Evolutionary conservation across 106 monocot genomes (phyloP).

Genomic region (Allium cepa): DNA sequence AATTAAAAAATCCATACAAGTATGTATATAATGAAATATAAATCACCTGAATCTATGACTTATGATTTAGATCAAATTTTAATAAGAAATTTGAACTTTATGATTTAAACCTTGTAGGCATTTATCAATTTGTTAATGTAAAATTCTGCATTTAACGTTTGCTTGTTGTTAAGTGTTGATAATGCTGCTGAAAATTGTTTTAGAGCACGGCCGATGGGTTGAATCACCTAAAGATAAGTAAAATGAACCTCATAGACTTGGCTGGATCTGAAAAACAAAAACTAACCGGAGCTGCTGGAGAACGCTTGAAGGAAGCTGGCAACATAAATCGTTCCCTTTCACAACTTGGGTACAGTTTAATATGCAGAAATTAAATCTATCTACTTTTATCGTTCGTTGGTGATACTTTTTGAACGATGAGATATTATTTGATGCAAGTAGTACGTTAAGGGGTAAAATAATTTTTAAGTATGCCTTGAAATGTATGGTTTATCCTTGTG

Average conservation of each 20-base stretch:
- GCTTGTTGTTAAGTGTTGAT: too few relatives aligned
- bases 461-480: too few relatives aligned
- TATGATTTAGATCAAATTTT: too few relatives aligned
- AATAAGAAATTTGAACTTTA: too few relatives aligned
- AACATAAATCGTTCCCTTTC: constrained; percentile 99
- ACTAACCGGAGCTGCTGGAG: constrained; percentile 77
- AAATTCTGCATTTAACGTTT: too few relatives aligned
- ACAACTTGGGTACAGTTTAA: constrained; percentile 78
- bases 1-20: too few relatives aligned
- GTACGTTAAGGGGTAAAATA: too few relatives aligned
- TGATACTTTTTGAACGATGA: neutral
- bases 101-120: too few relatives aligned
- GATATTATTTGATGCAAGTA: neutral
- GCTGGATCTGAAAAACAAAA: constrained; percentile 99
- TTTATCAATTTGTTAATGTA: too few relatives aligned
- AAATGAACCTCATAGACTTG: constrained; percentile 97
- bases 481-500: too few relatives aligned
- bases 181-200: neutral
- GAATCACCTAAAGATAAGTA: constrained; percentile 62
- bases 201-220: constrained; percentile 72
- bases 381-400: neutral
- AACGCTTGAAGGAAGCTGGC: constrained; percentile 94
- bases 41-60: too few relatives aligned
- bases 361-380: neutral
- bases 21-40: too few relatives aligned